Evolutionary conservation across 2,329 filamentous ascomycete species (phyloP), one percentile per base, ranked within the genome.

Genomic region (Thelonectria blattea): DNA sequence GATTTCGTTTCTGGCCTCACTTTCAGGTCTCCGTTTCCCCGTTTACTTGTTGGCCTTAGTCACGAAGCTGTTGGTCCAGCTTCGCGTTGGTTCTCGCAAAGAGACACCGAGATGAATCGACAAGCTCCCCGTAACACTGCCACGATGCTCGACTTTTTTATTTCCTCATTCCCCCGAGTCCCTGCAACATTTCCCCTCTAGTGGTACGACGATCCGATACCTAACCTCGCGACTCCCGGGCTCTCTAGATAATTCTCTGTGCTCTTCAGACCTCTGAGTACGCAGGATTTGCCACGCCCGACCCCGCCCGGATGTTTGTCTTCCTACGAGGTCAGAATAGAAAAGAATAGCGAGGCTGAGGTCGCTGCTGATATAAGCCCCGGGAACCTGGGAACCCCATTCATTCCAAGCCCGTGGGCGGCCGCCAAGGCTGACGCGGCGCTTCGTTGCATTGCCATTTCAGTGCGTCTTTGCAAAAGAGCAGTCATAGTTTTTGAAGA

Each of bases 371-470:
- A 56, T 56, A 56, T 56, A 56, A 56, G 53, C 53, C 27, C 27
- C 27, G 27, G 27, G 27, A 30, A 30, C 27, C 34, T 34, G 20
- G 42, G 42, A 46, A 46, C 11, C 24, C 34, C 32, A 47, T 56
- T 30, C 27, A 9, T n/a, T n/a, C n/a, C n/a, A n/a, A n/a, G n/a
- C n/a, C n/a, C 5, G 52, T 56, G 24, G 53, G 53, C 53, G 53
- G 53, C 53, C 53, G 53, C 53, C 49, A 49, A 56, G 34, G 46
- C 53, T 56, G 53, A 50, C 53, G 53, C 53, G 53, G 53, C 46
- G 46, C 42, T 45, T 45, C 32, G 53, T 49, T 34, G 47, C 8
- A 9, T 22, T 5, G 12, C 15, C 27, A 27, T 30, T 41, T 22
- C 30, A 12, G 17, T 24, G 3, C 22, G 22, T 30, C 8, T 30